A percentile compares a stretch with the other conserved stretches of the same genome.
Evolutionary conservation across 1,284 basidiomycete species (phyloP).

Genomic region (Naganishia liquefaciens): DNA sequence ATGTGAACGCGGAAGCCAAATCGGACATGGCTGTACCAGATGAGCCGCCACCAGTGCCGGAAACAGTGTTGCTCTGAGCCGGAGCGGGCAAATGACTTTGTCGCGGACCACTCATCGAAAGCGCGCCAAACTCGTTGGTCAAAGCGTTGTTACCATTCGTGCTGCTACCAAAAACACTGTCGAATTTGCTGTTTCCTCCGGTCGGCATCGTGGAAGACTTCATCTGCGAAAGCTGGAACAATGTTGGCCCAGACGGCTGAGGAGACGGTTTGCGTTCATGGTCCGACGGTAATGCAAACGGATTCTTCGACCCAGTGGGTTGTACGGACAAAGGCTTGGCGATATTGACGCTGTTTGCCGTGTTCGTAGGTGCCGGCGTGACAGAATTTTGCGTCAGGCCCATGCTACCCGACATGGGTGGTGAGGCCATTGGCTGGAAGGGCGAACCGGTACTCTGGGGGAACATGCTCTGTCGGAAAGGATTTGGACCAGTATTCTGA

Average conservation of each 20-base stretch:
- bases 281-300: conserved; percentile 77
- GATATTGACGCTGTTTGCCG: conserved; percentile 31
- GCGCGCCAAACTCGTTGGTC: conserved; percentile 28
- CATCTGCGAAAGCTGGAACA: conserved; percentile 32
- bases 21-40: conserved; percentile 42
- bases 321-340: conserved; percentile 70
- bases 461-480: conserved; percentile 62
- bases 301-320: conserved; percentile 91
- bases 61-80: conserved; percentile 9
- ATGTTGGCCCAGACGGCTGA: conserved; percentile 28
- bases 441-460: conserved; percentile 56
- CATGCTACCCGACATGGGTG: not conserved
- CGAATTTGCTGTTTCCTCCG: conserved; percentile 12
- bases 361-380: conserved; percentile 24
- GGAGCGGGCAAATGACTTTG: conserved; percentile 1
- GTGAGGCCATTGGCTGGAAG: conserved; percentile 39
- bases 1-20: conserved; percentile 49
- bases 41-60: not conserved
- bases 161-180: conserved; percentile 29
- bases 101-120: conserved; percentile 17
- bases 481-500: conserved; percentile 73
- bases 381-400: conserved; percentile 22
- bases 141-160: conserved; percentile 36
- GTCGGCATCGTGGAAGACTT: conserved; percentile 20
- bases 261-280: conserved; percentile 52